Conservation (phyloP, 148 eudicot genomes). For the Euryodendron excelsum region DNA sequence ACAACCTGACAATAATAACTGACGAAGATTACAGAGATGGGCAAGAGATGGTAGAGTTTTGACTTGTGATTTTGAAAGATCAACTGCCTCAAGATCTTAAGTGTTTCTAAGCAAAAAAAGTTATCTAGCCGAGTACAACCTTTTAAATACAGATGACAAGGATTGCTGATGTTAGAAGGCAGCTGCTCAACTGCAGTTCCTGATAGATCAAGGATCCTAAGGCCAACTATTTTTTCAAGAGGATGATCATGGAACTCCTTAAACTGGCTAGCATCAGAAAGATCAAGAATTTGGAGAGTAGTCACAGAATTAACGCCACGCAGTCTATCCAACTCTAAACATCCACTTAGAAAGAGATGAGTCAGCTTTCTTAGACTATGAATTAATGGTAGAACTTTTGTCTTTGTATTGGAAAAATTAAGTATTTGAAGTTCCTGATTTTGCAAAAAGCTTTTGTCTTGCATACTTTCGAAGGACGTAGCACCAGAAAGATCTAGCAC, state of each 20-base stretch:
- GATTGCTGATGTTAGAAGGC: slow-evolving; percentile 21
- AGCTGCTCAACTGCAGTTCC: slow-evolving; percentile 13
- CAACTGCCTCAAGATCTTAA: slow-evolving; percentile 22
- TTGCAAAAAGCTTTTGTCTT: slow-evolving; percentile 2
- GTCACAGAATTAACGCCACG: background rate
- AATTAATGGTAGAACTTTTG: slow-evolving; percentile 20
- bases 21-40: slow-evolving; percentile 21
- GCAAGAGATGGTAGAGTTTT: slow-evolving; percentile 19
- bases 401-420: slow-evolving; percentile 27
- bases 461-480: slow-evolving; percentile 1
- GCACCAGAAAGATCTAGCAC: slow-evolving; percentile 34
- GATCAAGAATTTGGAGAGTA: slow-evolving; percentile 30
- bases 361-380: slow-evolving; percentile 18
- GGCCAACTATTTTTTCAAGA: background rate
- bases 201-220: too few species aligned
- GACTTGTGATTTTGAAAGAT: slow-evolving; percentile 22
- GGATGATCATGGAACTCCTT: slow-evolving; percentile 23
- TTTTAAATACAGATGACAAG: slow-evolving; percentile 15
- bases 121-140: background rate
- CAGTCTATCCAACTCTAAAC: slow-evolving; percentile 20
- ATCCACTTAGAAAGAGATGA: slow-evolving; percentile 24
- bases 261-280: slow-evolving; percentile 22
- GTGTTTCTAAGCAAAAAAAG: background rate
- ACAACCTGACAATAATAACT: too few species aligned
- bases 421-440: slow-evolving; percentile 22